A percentile compares a stretch with the other conserved stretches of the same genome.
phyloP scores from a whole-genome alignment of 306 rosid species.

The Oemleria cerasiformis region DNA sequence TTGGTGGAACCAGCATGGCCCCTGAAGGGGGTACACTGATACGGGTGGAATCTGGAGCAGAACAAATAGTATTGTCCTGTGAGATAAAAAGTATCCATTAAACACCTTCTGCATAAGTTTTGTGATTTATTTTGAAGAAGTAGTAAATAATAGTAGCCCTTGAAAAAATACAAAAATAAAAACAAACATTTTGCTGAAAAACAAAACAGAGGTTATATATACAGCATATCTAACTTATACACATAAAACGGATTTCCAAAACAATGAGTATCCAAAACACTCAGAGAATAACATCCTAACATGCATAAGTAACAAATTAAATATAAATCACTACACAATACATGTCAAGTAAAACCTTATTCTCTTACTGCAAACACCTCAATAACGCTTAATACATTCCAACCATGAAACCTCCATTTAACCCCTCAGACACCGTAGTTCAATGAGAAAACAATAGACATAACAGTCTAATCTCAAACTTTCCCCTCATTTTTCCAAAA shows the following conservation, averaged over 20 bases:
- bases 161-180: not conserved
- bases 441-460: not conserved
- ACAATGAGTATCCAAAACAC: not conserved
- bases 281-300: not conserved
- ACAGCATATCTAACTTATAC: not conserved
- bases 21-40: conserved; percentile 23
- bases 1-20: conserved; percentile 32
- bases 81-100: conserved; percentile 15
- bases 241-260: not conserved
- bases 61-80: conserved; percentile 44
- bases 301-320: not conserved
- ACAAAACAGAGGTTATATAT: not conserved
- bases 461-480: not conserved
- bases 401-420: not conserved
- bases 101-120: conserved; percentile 7
- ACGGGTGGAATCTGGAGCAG: conserved; percentile 31
- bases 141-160: not conserved
- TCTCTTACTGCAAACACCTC: not conserved
- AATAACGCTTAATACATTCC: not conserved
- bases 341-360: not conserved
- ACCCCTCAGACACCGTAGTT: not conserved
- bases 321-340: not conserved
- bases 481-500: not conserved
- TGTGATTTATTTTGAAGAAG: not conserved
- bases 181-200: not conserved